Evolutionary conservation across 1,284 basidiomycete genomes (phyloP).

Genomic region (Apiotrichum laibachii): DNA sequence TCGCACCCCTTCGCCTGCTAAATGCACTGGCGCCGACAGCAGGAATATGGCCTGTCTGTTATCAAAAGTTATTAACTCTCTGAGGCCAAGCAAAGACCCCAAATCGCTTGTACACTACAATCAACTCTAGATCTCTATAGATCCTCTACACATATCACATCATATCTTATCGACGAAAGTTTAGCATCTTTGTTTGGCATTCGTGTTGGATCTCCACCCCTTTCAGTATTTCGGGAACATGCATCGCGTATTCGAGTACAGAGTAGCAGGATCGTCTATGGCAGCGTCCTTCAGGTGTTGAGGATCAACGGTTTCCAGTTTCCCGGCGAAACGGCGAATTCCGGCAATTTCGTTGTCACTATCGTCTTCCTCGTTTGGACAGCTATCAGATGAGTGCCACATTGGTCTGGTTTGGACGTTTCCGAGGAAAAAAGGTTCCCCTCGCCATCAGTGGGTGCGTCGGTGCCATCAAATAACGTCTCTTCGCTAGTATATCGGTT

Average conservation of each 20-base stretch:
- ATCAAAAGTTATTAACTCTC: neutral
- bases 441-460: neutral
- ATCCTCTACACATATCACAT: neutral
- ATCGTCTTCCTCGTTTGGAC: too few species aligned
- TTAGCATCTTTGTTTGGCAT: constrained; percentile 5
- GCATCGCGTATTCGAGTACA: constrained; percentile 1
- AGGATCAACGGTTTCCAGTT: too few species aligned
- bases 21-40: neutral
- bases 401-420: neutral
- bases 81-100: constrained; percentile 2
- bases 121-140: neutral
- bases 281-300: neutral
- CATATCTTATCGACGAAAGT: constrained; percentile 1
- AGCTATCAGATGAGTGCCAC: too few species aligned
- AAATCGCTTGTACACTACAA: constrained; percentile 4
- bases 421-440: neutral
- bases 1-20: constrained; percentile 44
- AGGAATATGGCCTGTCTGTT: neutral
- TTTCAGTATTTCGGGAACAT: constrained; percentile 1
- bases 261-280: too few species aligned
- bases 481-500: constrained; percentile 1
- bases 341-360: too few species aligned
- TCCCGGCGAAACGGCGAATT: too few species aligned
- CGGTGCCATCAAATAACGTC: neutral
- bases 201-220: neutral